Evolutionary conservation across 2,329 filamentous ascomycete species (phyloP), one percentile per base, ranked within the genome.

Genomic region (Dryadomyces quercus-mongolicae): DNA sequence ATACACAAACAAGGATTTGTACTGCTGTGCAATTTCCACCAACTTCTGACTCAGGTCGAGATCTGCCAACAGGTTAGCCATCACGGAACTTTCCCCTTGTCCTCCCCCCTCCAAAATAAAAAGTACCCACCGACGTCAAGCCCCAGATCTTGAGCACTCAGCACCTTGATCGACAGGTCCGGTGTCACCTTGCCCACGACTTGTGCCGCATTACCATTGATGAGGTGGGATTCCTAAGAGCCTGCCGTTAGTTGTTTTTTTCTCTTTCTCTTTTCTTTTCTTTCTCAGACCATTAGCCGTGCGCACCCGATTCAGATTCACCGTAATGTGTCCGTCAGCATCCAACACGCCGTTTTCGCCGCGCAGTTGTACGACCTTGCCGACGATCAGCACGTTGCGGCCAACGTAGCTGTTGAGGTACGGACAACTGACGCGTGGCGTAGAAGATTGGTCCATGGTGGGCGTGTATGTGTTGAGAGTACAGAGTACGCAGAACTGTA

Each of bases 331-430:
- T 0, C 92, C 92, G 25, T 82, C 85, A 6, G 88, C 85, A 55
- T 95, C 89, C 34, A 97, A 78, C 6, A 82, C 81, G 0, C 90
- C 92, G 51, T 80, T 78, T 52, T 93, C 87, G 60, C 91, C 91
- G 52, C 84, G 84, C 22, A 97, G 75, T 63, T 93, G 84, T 4
- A 81, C 79, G 49, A 97, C 90, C 63, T 86, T 90, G 63, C 93
- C 93, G 5, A 95, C 77, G 54, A 97, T 75, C 62, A 90, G 90
- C 58, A 97, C 87, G 58, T 86, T 87, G 60, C 81, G 78, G 60
- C 76, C 75, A 60, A 83, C 76, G 71, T 91, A 95, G 64, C 77
- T 76, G 66, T 89, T 81, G 55, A 97, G 85, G 70, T 92, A 86
- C 44, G 77, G 72, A 53, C 86, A 86, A 49, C 87, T 88, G 67